Evolutionary conservation across 2,329 filamentous ascomycete species (phyloP), one percentile per base, ranked within the genome.

Genomic region (Fusarium sp.): DNA sequence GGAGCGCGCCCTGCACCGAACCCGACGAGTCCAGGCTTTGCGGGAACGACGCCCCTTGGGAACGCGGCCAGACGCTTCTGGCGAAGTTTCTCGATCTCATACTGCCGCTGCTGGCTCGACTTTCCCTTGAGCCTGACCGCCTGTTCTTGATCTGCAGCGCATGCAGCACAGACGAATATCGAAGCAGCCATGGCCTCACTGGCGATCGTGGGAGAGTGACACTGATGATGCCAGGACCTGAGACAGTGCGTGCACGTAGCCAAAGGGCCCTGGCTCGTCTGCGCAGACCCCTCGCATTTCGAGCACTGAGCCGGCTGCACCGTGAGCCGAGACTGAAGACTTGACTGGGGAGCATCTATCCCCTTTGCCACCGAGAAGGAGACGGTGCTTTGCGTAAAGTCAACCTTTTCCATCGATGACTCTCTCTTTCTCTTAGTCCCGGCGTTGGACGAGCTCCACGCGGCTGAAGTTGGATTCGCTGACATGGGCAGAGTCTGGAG

Each of bases 21-120:
- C 0, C 85, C 84, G 17, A 86, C 79, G 3, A 84, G 77, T 10
- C 81, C 78, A 25, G 82, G 72, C 56, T 82, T 85, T 45, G 79
- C 80, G 3, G 84, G 82, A 17, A 75, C 63, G 2, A 83, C 70
- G 3, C 79, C 80, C 12, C 72, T 68, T 1, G 82, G 82, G 12
- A 85, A 70, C 1, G 72, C 58, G 3, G 79, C 79, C n/a, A 85
- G 75, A 14, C 79, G 77, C 63, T 78, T 80, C 50, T 80, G 73
- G 17, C 83, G 79, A 40, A 81, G 63, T 22, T 62, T 76, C 4
- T 83, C 81, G 3, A 83, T 76, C n/a, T 81, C 78, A 10, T 72
- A 64, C 37, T 70, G 76, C 30, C 75, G 73, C 17, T 76, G 68
- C 27, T 68, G 68, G n/a, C 37, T 74, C 27, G 43, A 62, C 58